Percentiles rank a stretch among this genome's conserved stretches.
These are phyloP conservation scores for Chaetoceros muelleri DNA, from an alignment of 108 stramenopile species.

Conservation along the genomic window DNA sequence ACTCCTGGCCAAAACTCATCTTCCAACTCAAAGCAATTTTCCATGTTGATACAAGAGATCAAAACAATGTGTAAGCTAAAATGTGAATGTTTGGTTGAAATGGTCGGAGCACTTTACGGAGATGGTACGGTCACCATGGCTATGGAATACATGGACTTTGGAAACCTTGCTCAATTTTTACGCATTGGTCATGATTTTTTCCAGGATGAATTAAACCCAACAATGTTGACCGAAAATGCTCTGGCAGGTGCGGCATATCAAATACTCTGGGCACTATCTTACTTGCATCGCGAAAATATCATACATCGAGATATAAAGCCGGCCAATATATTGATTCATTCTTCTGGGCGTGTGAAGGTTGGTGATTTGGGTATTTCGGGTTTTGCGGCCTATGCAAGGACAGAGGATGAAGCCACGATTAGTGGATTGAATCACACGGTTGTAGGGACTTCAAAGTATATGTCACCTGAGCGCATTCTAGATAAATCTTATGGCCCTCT, in stretches of 20 bases:
- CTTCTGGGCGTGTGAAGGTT: slow-evolving; percentile 70
- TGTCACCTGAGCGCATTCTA: slow-evolving; percentile 82
- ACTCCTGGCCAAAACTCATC: too few species aligned
- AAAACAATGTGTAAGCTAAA: slow-evolving; percentile 36
- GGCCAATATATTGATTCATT: slow-evolving; percentile 71
- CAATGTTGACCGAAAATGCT: slow-evolving; percentile 27
- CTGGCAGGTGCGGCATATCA: slow-evolving; percentile 68
- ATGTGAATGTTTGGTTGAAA: slow-evolving; percentile 53
- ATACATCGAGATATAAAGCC: slow-evolving; percentile 92
- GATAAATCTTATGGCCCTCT: slow-evolving; percentile 57
- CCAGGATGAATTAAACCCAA: slow-evolving; percentile 2
- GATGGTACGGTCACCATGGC: slow-evolving; percentile 42
- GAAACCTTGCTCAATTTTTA: slow-evolving; percentile 36
- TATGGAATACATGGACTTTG: slow-evolving; percentile 76
- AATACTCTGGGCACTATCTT: slow-evolving; percentile 73
- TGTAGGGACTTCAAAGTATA: slow-evolving; percentile 81
- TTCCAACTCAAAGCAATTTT: slow-evolving; percentile 16
- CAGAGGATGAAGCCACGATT: slow-evolving; percentile 25
- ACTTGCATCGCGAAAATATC: slow-evolving; percentile 70
- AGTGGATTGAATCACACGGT: slow-evolving; percentile 68
- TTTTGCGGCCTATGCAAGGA: slow-evolving; percentile 3
- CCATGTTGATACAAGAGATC: slow-evolving; percentile 65
- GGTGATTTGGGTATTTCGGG: slow-evolving; percentile 88
- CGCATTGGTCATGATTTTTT: slow-evolving; percentile 6
- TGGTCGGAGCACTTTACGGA: slow-evolving; percentile 68